phyloP scores from a whole-genome alignment of 768 basidiomycete species.

The Hericium erinaceus region DNA sequence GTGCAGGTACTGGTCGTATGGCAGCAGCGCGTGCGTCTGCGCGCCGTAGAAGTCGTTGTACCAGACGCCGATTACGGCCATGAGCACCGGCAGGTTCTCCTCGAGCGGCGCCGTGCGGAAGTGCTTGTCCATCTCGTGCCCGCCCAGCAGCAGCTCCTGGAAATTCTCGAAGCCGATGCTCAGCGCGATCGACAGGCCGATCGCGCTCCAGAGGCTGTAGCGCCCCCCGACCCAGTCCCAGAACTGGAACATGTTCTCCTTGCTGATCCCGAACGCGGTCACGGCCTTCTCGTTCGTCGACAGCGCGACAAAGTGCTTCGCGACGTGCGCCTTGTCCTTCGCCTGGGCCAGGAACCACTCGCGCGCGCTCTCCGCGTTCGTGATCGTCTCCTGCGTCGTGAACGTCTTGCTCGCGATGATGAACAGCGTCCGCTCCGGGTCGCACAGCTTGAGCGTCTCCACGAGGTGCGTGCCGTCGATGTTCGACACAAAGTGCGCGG shows the following conservation, averaged over 20 bases:
- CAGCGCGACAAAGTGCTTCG: constrained; percentile 98
- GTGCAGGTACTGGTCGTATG: constrained; percentile 98
- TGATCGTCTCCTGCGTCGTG: constrained; percentile 99
- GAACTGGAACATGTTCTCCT: constrained; percentile 97
- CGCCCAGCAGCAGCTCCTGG: constrained; percentile 79
- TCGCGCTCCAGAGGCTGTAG: constrained; percentile 97
- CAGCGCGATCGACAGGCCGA: constrained; percentile 90
- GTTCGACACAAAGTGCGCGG: constrained; percentile 88
- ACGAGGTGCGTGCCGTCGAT: constrained; percentile 97
- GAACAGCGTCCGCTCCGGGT: constrained; percentile 92
- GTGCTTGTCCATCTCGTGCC: constrained; percentile 97
- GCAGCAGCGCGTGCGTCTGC: constrained; percentile 91
- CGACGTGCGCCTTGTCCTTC: constrained; percentile 83
- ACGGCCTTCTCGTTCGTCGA: constrained; percentile 95
- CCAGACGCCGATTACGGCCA: constrained; percentile 86
- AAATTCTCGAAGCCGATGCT: constrained; percentile 94
- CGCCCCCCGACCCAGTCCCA: constrained; percentile 99
- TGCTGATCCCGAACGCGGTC: constrained; percentile 83
- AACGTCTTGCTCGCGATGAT: constrained; percentile 99
- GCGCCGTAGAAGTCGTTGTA: constrained; percentile 98
- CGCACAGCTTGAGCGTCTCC: constrained; percentile 70
- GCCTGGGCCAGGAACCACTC: constrained; percentile 89
- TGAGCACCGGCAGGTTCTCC: constrained; percentile 83
- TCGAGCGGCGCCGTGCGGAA: constrained; percentile 85
- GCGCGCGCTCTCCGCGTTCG: constrained; percentile 90